Conservation (phyloP, 2,329 filamentous ascomycete species). For the Coleophoma cylindrospora region DNA sequence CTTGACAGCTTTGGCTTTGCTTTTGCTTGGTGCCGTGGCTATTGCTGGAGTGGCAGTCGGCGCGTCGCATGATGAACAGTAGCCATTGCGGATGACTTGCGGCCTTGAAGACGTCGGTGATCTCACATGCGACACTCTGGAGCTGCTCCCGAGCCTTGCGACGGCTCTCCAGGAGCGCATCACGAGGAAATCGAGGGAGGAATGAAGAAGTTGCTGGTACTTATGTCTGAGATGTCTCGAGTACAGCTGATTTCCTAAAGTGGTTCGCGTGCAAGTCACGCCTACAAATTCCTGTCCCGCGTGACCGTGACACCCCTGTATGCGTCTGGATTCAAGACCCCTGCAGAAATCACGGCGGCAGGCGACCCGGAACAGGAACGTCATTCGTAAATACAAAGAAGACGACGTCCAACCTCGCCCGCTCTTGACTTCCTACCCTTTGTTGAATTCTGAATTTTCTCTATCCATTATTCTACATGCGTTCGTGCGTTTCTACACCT, state of each 20-base stretch:
- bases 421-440: no score
- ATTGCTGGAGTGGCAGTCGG: not conserved
- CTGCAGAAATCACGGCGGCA: no score
- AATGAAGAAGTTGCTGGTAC: not conserved
- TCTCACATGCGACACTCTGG: constrained; percentile 5
- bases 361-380: no score
- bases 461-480: no score
- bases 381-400: no score
- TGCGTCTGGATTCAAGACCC: no score
- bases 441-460: no score
- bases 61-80: constrained; percentile 24
- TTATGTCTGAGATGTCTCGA: not conserved
- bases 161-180: constrained; percentile 26
- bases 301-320: constrained; percentile 8
- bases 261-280: constrained; percentile 3
- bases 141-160: constrained; percentile 11
- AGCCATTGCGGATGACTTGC: constrained; percentile 16
- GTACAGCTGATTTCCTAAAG: constrained; percentile 2
- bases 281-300: not conserved
- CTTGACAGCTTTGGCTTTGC: constrained; percentile 8
- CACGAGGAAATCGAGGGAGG: constrained; percentile 7
- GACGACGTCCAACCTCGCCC: no score
- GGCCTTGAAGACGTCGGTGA: constrained; percentile 2
- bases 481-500: no score
- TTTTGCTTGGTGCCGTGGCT: not conserved